Evolutionary conservation across 2,329 filamentous ascomycete species (phyloP).

Genomic region (Colletotrichum sidae): DNA sequence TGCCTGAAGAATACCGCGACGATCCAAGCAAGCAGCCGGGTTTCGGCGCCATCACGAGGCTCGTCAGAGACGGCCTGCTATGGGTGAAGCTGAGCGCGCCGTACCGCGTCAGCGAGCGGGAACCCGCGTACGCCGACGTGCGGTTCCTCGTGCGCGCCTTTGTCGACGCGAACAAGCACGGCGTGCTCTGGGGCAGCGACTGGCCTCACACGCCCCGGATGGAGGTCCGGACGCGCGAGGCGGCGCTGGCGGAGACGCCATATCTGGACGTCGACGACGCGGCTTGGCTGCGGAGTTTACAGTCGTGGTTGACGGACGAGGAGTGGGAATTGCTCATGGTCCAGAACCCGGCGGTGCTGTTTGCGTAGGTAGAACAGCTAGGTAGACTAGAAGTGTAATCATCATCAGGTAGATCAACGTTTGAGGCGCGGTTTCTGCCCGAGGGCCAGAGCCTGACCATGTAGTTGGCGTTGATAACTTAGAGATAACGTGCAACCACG

Average conservation of each 20-base stretch:
- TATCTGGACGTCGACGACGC: constrained; percentile 42
- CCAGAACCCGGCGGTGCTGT: constrained; percentile 15
- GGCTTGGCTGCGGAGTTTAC: constrained; percentile 40
- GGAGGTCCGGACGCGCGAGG: constrained; percentile 48
- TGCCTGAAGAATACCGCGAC: constrained; percentile 37
- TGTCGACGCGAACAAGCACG: constrained; percentile 47
- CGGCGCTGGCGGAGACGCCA: constrained; percentile 47
- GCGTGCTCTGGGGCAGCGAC: constrained; percentile 52
- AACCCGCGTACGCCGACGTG: constrained; percentile 47
- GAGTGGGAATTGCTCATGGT: constrained; percentile 42
- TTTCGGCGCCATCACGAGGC: constrained; percentile 44
- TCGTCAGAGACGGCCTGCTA: constrained; percentile 46
- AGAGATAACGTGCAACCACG: no score
- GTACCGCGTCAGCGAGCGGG: constrained; percentile 47
- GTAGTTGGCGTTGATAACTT: no score
- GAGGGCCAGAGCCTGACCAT: no score
- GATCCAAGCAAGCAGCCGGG: constrained; percentile 45
- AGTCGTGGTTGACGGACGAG: constrained; percentile 41
- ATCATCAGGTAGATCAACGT: no score
- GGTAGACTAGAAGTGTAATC: no score
- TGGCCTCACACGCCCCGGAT: constrained; percentile 53
- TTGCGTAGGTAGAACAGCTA: neutral
- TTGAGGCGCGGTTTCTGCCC: no score
- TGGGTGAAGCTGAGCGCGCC: constrained; percentile 52
- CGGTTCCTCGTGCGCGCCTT: constrained; percentile 45